These are phyloP conservation scores for Fraxinus cuspidata DNA, from an alignment of 257 asterid species.

Conservation along the genomic window DNA sequence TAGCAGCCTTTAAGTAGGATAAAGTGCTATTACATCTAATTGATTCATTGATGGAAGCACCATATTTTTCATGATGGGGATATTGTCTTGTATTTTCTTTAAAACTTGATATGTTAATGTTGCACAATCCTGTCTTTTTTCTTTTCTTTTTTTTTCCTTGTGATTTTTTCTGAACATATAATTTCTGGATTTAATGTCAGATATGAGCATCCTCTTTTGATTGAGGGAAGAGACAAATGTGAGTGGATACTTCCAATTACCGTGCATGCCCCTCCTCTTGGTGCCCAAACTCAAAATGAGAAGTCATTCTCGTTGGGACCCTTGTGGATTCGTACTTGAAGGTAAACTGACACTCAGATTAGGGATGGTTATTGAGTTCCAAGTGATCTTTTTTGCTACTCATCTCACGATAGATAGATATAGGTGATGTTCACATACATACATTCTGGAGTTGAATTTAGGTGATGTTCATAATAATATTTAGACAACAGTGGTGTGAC, in stretches of 20 bases:
- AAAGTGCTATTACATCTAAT: too few relatives aligned
- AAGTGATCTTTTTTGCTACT: constrained; percentile 2
- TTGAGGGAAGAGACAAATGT: constrained; percentile 93
- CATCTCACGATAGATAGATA: background rate
- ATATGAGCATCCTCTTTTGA: constrained; percentile 92
- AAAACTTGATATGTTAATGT: background rate
- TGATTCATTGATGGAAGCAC: background rate
- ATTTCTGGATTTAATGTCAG: constrained; percentile 38
- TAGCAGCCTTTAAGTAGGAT: background rate
- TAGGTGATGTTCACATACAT: too few relatives aligned
- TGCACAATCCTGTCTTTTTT: background rate
- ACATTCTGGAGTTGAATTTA: background rate
- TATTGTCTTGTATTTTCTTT: background rate
- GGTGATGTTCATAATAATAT: background rate
- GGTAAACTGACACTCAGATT: constrained; percentile 35
- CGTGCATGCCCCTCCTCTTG: constrained; percentile 86
- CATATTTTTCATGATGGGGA: background rate
- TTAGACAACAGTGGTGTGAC: too few relatives aligned
- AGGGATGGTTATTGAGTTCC: background rate
- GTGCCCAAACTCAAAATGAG: constrained; percentile 64
- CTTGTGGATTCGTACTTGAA: constrained; percentile 72
- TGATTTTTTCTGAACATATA: constrained; percentile 12
- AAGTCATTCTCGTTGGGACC: constrained; percentile 62
- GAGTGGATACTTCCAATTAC: constrained; percentile 95
- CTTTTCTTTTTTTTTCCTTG: background rate